Percentiles rank a stretch among this genome's conserved stretches.
phyloP scores from a whole-genome alignment of 2,329 filamentous ascomycete species.

The Aspergillus cejpii region DNA sequence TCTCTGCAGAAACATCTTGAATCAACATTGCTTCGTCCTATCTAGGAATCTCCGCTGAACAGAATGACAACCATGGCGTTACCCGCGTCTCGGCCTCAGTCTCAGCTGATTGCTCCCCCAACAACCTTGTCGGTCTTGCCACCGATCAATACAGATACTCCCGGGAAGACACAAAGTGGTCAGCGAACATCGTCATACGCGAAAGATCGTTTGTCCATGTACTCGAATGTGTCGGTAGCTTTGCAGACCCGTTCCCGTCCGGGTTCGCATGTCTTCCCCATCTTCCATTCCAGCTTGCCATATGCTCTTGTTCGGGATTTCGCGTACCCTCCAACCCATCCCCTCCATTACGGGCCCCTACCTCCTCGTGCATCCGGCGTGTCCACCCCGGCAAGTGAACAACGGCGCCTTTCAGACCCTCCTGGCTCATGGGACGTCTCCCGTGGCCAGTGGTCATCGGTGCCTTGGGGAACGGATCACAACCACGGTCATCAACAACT shows the following conservation, averaged over 20 bases:
- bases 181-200: constrained; percentile 69
- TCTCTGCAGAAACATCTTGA: constrained; percentile 16
- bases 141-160: constrained; percentile 47
- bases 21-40: constrained; percentile 8
- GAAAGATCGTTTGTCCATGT: constrained; percentile 76
- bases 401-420: constrained; percentile 71
- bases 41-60: background rate
- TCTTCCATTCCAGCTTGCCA: constrained; percentile 75
- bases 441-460: constrained; percentile 51
- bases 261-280: constrained; percentile 70
- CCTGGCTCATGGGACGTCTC: constrained; percentile 67
- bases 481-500: constrained; percentile 62
- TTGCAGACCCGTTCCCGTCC: constrained; percentile 63
- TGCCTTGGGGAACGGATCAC: constrained; percentile 43
- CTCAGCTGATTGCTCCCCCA: constrained; percentile 24
- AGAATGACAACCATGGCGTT: constrained; percentile 36
- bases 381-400: constrained; percentile 78
- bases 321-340: constrained; percentile 75
- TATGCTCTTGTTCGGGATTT: constrained; percentile 95
- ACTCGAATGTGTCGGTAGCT: constrained; percentile 61
- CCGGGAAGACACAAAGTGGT: constrained; percentile 53
- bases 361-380: constrained; percentile 64
- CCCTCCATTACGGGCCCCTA: constrained; percentile 89
- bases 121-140: constrained; percentile 33
- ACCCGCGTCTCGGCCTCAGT: constrained; percentile 27